Evolutionary conservation across 225 moss, liverwort and hornwort genomes (phyloP), one percentile per base, ranked within the genome.

Genomic region (Pseudoscleropodium purum): DNA sequence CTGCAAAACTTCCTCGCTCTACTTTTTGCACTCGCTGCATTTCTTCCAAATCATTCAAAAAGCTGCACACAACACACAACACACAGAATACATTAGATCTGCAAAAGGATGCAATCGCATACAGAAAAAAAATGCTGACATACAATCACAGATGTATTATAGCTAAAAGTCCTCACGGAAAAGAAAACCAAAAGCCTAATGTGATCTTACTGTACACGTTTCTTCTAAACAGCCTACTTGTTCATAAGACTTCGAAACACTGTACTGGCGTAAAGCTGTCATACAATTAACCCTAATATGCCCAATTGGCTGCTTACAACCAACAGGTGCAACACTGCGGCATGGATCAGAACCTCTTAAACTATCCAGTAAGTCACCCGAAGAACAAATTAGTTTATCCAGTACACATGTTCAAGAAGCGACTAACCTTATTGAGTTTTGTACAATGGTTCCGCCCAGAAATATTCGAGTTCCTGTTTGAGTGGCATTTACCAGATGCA

Each of bases 11-110:
- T 70, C 96, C 96, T 84, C 97, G 94, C 86, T 98, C 98, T 70
- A 96, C 96, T 78, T 95, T 95, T 87, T 97, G 96, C 92, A 96
- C 95, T 81, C 96, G 94, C 86, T 96, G 96, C 47, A 99, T 93
- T 90, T 99, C 99, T 92, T 99, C 99, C 93, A 97, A 91, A 66
- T 97, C 96, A 69, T 93, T 87, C 88, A 99, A 94, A 85, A 97
- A 99, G 92, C 99, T 99, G 96, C 93, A 91, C 52, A 82, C 57
- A 81, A 88, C 82, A 89, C 61, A 91, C 43, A 83, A 88, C 82
- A 89, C 61, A 91, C 43, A 83, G 61, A 25, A 86, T 59, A 63
- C 78, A 52, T 91, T 57, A 92, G 87, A 92, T 66, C 41, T 52
- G 69, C 60, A 88, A 43, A 64, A 54, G 92, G 89, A 76, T 23